Percentiles rank a stretch among this genome's conserved stretches.
Conservation (phyloP, 352 stramenopile species). For the Globisporangium solare region DNA sequence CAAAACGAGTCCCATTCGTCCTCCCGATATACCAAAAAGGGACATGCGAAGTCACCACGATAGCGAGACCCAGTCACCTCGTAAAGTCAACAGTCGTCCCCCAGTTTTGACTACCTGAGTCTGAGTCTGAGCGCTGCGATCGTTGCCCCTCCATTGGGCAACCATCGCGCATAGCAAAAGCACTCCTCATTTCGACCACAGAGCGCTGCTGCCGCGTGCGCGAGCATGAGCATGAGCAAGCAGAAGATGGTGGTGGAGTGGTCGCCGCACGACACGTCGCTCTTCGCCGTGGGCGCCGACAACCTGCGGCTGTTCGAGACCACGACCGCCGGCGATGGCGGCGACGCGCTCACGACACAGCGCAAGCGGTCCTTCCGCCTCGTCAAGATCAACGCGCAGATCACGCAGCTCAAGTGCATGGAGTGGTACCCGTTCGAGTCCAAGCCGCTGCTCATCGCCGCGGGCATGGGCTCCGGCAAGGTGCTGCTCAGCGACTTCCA, state of each 20-base stretch:
- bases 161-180: too few relatives aligned
- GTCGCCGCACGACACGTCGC: constrained; percentile 75
- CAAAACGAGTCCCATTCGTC: too few relatives aligned
- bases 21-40: too few relatives aligned
- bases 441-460: constrained; percentile 72
- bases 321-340: constrained; percentile 16
- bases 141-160: too few relatives aligned
- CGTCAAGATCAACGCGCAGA: constrained; percentile 73
- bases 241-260: constrained; percentile 70
- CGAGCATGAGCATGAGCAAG: constrained; percentile 49
- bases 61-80: too few relatives aligned
- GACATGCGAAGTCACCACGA: too few relatives aligned
- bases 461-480: constrained; percentile 71
- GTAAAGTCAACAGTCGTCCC: too few relatives aligned
- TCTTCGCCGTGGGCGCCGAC: constrained; percentile 81
- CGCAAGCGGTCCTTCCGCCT: constrained; percentile 82
- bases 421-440: constrained; percentile 77
- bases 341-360: constrained; percentile 43
- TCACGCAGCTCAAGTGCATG: constrained; percentile 79
- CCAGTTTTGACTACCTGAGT: too few relatives aligned
- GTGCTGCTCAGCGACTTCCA: constrained; percentile 82
- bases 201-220: too few relatives aligned
- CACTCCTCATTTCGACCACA: too few relatives aligned
- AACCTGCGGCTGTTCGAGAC: constrained; percentile 83
- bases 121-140: too few relatives aligned